phyloP scores from a whole-genome alignment of 805 yeast species.

The Kazachstania kunashirensis region DNA sequence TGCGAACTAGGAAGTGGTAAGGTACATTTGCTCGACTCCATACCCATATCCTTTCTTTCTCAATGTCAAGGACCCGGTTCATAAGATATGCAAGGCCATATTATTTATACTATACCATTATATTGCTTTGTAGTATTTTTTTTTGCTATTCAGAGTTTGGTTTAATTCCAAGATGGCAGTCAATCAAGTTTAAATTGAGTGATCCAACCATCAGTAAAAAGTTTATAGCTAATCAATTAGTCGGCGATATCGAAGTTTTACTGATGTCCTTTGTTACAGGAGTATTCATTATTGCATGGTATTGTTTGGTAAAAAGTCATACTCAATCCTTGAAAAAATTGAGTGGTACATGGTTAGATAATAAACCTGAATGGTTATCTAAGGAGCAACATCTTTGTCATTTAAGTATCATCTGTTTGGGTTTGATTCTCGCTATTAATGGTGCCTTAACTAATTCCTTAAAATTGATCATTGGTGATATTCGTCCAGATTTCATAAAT shows the following conservation, averaged over 20 bases:
- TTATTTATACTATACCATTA: constrained; percentile 8
- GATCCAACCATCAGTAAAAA: constrained; percentile 13
- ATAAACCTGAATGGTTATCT: constrained; percentile 14
- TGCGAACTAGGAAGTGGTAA: background rate
- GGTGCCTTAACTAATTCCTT: constrained; percentile 22
- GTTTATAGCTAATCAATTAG: constrained; percentile 16
- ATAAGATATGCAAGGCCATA: constrained; percentile 7
- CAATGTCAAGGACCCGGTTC: background rate
- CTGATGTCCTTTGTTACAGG: constrained; percentile 11
- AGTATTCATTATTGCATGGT: constrained; percentile 8
- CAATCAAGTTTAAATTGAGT: constrained; percentile 8
- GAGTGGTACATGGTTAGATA: constrained; percentile 5
- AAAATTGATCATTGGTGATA: constrained; percentile 20
- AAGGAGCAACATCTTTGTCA: constrained; percentile 19
- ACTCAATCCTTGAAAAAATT: constrained; percentile 2
- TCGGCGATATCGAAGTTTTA: constrained; percentile 16
- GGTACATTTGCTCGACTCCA: background rate
- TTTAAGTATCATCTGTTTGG: constrained; percentile 14
- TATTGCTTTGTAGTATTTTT: constrained; percentile 9
- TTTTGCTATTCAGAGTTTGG: constrained; percentile 11
- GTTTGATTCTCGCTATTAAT: constrained; percentile 15
- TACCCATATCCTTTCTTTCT: background rate
- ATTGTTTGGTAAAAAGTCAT: constrained; percentile 11
- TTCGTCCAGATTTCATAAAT: constrained; percentile 25
- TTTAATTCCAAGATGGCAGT: constrained; percentile 12